Conservation (phyloP, 1,284 basidiomycete species). For the Meira nashicola region DNA sequence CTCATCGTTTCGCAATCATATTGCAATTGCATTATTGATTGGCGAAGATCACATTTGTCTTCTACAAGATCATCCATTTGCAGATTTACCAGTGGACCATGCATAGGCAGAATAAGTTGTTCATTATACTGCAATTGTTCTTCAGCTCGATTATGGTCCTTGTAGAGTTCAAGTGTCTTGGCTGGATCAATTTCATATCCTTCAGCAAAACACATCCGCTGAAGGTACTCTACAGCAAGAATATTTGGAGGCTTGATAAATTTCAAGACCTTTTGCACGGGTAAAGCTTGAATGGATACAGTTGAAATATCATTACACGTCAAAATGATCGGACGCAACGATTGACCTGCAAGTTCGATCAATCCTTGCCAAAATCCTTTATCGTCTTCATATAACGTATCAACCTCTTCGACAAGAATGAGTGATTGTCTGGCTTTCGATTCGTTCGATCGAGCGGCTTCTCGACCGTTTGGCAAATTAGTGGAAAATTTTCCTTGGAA, state of each 20-base stretch:
- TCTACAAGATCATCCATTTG: slow-evolving; percentile 63
- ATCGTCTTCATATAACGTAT: slow-evolving; percentile 86
- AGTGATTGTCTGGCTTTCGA: slow-evolving; percentile 66
- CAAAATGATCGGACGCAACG: slow-evolving; percentile 43
- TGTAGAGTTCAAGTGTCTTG: slow-evolving; percentile 13
- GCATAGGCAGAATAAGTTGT: slow-evolving; percentile 35
- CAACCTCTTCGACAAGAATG: slow-evolving; percentile 93
- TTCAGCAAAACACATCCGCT: slow-evolving; percentile 63
- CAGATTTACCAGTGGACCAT: slow-evolving; percentile 62
- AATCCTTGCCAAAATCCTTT: slow-evolving; percentile 79
- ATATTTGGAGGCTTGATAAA: slow-evolving; percentile 24
- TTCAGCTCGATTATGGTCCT: slow-evolving; percentile 13
- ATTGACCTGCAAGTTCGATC: slow-evolving; percentile 38
- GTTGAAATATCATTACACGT: slow-evolving; percentile 39
- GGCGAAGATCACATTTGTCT: slow-evolving; percentile 60
- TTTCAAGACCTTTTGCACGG: slow-evolving; percentile 26
- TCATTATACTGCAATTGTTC: slow-evolving; percentile 14
- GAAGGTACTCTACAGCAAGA: slow-evolving; percentile 68
- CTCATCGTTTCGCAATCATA: slow-evolving; percentile 54
- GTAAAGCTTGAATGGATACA: slow-evolving; percentile 26
- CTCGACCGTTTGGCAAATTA: background rate
- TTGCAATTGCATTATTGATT: slow-evolving; percentile 62
- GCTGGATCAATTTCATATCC: slow-evolving; percentile 51
- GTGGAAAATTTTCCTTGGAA: background rate
- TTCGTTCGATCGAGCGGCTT: background rate